Conservation (phyloP, 176 grass and related monocot genomes). For the Eleusine coracana region DNA sequence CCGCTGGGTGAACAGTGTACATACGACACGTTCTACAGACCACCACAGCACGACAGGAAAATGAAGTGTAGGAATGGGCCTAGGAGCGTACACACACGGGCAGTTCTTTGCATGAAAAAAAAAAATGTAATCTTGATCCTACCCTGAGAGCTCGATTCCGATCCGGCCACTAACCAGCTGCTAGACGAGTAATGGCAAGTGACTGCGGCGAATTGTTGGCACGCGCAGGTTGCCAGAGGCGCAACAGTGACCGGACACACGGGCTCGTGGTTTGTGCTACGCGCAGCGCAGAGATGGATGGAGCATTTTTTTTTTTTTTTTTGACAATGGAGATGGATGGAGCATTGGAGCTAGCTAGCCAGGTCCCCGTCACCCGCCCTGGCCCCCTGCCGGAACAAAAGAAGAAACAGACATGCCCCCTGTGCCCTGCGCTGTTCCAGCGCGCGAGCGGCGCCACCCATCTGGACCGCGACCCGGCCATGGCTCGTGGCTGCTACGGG, state of each 20-base stretch:
- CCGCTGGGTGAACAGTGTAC: not conserved
- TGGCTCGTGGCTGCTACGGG: not conserved
- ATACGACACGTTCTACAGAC: not conserved
- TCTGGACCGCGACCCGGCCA: not conserved
- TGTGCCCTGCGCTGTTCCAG: not conserved
- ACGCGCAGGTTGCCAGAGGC: not conserved
- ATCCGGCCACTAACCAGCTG: not conserved
- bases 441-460: not conserved
- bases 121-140: not conserved
- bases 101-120: not conserved
- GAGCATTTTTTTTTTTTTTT: no score
- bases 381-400: conserved; percentile 34
- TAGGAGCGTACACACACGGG: not conserved
- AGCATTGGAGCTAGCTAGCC: not conserved
- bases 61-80: not conserved
- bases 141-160: not conserved
- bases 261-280: conserved; percentile 2
- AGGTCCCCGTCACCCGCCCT: not conserved
- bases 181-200: conserved; percentile 3
- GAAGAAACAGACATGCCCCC: conserved; percentile 33
- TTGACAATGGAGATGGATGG: not conserved
- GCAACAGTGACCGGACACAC: conserved; percentile 36
- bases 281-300: not conserved
- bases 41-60: not conserved
- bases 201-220: conserved; percentile 11